A percentile compares a stretch with the other conserved stretches of the same genome.
Conservation (phyloP, 148 eudicot genomes). For the Camellia sinensis region DNA sequence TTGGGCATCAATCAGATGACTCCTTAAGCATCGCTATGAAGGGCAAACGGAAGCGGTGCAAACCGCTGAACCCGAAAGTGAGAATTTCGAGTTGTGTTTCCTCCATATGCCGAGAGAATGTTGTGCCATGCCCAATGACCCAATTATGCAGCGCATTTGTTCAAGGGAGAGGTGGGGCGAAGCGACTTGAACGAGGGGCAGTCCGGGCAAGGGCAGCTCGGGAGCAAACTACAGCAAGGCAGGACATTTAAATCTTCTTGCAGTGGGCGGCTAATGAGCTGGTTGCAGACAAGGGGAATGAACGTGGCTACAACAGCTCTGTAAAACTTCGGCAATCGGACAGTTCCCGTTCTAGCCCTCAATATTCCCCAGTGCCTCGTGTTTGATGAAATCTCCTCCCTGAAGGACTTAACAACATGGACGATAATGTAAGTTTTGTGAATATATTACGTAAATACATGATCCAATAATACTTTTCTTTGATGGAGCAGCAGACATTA, state of each 20-base stretch:
- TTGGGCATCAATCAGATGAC: constrained; percentile 74
- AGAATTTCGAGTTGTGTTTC: constrained; percentile 72
- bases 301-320: constrained; percentile 64
- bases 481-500: background rate
- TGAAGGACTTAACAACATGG: constrained; percentile 21
- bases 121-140: constrained; percentile 64
- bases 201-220: constrained; percentile 81
- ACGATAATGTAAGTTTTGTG: background rate
- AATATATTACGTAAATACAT: background rate
- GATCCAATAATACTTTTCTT: background rate
- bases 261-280: constrained; percentile 65
- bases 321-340: constrained; percentile 74
- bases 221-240: constrained; percentile 67
- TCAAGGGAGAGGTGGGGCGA: constrained; percentile 63
- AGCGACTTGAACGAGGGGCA: constrained; percentile 56
- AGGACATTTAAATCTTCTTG: constrained; percentile 60
- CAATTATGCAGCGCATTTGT: constrained; percentile 60
- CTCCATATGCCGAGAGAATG: constrained; percentile 72
- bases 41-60: constrained; percentile 87
- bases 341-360: constrained; percentile 79
- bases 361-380: constrained; percentile 59
- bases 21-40: constrained; percentile 87
- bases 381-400: constrained; percentile 49
- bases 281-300: constrained; percentile 72
- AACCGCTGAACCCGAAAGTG: constrained; percentile 73